Base-by-base conservation (phyloP, 176 grass and related monocot species). In the Cenchrus americanus region DNA sequence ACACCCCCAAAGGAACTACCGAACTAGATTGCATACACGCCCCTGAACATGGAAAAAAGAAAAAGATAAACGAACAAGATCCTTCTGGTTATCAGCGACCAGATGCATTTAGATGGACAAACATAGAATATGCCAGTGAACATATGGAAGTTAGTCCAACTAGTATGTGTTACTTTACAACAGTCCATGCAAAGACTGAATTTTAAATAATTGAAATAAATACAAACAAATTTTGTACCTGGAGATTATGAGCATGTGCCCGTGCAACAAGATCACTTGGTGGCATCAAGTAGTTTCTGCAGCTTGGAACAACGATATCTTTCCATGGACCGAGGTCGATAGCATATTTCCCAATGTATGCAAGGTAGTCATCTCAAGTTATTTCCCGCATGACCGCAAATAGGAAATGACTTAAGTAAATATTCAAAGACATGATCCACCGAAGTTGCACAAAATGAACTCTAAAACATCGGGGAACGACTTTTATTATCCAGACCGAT, bases 251-350 rank as follows among this genome's bases (percentile, higher is more conserved):
- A 66, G 89, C 93, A 94, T 96, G 93, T 37, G 96, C 96, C 83
- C 80, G 91, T 55, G 91, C 91, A 84, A 96, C 91, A 84, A 99
- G 91, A 88, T 99, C 96, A 80, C 78, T 89, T 64, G 89, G 93
- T 43, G 87, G 57, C 77, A 85, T 90, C 87, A 94, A 82, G 71
- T 92, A 94, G 81, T 96, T 99, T 48, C 88, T 66, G 60, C 27
- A 68, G 40, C n/a, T 58, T 60, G 89, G 91, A 85, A 99, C 89
- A 90, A 99, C 79, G 48, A 89, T 99, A 75, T 96, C 96, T 82
- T 99, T 99, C 93, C 93, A 99, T 32, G 96, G 96, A 67, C 96
- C 96, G 76, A 99, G 90, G 55, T 93, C 93, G 5, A 98, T 63
- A 80, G 92, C 89, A 14, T 92, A 99, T 73, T 90, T 90, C 58